A percentile compares a stretch with the other conserved stretches of the same genome.
Conservation (phyloP, 2,329 filamentous ascomycete genomes). For the Diaporthe helianthi region DNA sequence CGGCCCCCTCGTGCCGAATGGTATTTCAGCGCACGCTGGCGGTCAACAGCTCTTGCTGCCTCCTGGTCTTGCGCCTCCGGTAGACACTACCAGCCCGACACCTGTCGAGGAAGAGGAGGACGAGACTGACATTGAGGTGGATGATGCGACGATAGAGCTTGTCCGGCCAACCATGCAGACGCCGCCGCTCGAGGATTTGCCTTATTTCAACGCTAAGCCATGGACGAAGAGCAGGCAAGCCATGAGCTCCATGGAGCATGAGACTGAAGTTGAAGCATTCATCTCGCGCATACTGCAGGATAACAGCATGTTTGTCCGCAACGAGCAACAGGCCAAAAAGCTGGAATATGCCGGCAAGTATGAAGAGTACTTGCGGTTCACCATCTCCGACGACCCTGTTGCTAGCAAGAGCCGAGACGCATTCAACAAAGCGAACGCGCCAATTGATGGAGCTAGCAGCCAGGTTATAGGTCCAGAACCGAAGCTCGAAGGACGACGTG, state of each 20-base stretch:
- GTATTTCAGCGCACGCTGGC: constrained; percentile 38
- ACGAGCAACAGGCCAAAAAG: constrained; percentile 49
- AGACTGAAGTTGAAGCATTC: constrained; percentile 52
- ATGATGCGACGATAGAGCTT: constrained; percentile 56
- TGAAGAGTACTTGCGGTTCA: constrained; percentile 60
- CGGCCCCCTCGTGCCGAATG: constrained; percentile 29
- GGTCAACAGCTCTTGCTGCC: constrained; percentile 30
- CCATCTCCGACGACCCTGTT: constrained; percentile 60
- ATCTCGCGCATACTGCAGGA: constrained; percentile 54
- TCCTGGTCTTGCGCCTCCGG: constrained; percentile 35
- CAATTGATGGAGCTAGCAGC: constrained; percentile 34
- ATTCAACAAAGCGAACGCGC: constrained; percentile 51
- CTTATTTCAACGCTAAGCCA: constrained; percentile 52
- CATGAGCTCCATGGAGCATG: constrained; percentile 49
- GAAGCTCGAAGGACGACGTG: constrained; percentile 62
- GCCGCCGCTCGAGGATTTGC: constrained; percentile 61
- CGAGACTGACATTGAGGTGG: constrained; percentile 61
- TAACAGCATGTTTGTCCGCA: constrained; percentile 46
- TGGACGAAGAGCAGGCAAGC: constrained; percentile 59
- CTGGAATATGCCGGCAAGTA: constrained; percentile 57
- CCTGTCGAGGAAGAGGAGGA: constrained; percentile 59
- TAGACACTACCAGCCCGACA: constrained; percentile 55
- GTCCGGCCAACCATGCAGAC: constrained; percentile 61
- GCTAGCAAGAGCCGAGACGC: constrained; percentile 63
- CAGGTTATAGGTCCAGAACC: constrained; percentile 53